Evolutionary conservation across 805 yeast genomes (phyloP).

Genomic region (Pichia kluyveri): DNA sequence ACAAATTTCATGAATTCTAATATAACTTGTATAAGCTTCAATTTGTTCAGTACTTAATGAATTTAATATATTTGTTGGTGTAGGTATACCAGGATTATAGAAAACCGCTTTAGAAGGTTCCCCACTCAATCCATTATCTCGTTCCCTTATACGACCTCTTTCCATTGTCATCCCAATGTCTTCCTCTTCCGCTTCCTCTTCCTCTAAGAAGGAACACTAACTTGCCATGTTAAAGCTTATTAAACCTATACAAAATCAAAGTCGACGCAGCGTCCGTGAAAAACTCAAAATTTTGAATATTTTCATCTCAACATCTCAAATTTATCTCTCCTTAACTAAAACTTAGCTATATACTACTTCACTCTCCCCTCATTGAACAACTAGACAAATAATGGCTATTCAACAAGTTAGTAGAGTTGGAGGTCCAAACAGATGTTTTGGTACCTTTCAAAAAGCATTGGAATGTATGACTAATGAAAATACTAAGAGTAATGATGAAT

Average conservation of each 20-base stretch:
- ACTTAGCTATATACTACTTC: too few relatives aligned
- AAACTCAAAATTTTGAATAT: too few relatives aligned
- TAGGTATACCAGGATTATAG: slow-evolving; percentile 10
- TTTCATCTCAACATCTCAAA: too few relatives aligned
- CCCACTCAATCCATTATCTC: slow-evolving; percentile 11
- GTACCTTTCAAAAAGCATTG: slow-evolving; percentile 28
- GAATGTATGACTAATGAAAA: slow-evolving; percentile 30
- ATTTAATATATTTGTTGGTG: slow-evolving; percentile 13
- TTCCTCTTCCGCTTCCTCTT: too few relatives aligned
- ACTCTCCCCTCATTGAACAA: not conserved
- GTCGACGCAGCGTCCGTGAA: too few relatives aligned
- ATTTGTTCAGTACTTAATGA: slow-evolving; percentile 67
- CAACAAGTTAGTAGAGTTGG: slow-evolving; percentile 28
- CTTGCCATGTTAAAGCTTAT: too few relatives aligned
- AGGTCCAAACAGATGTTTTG: slow-evolving; percentile 31
- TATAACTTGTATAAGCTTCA: slow-evolving; percentile 47
- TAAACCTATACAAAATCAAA: too few relatives aligned
- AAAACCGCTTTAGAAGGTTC: slow-evolving; percentile 5
- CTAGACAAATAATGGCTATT: slow-evolving; percentile 19
- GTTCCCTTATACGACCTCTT: not conserved
- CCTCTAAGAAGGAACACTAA: too few relatives aligned
- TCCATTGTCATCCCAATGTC: too few relatives aligned
- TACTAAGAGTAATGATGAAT: slow-evolving; percentile 24
- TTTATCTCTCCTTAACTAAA: not conserved
- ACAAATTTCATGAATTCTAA: slow-evolving; percentile 72